phyloP scores from a whole-genome alignment of 176 grass and related monocot genomes.

The maize (Zea mays) region DNA sequence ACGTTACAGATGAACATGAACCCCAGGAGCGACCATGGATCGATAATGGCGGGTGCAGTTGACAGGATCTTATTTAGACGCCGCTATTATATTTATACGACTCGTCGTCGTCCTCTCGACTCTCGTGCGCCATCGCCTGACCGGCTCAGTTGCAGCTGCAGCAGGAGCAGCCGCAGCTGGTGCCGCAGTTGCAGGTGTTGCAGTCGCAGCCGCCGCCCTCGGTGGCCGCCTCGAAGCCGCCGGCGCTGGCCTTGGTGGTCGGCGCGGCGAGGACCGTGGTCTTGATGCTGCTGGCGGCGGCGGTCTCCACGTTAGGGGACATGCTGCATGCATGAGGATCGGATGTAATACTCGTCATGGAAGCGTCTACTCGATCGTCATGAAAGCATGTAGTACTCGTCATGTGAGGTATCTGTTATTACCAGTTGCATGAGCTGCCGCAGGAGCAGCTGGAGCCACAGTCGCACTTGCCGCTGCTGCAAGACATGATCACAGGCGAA shows the following conservation, averaged over 20 bases:
- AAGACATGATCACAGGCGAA: slow-evolving; percentile 40
- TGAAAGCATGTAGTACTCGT: too few relatives aligned
- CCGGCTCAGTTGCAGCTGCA: slow-evolving; percentile 63
- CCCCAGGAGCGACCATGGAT: background rate
- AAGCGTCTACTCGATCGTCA: too few relatives aligned
- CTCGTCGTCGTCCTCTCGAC: background rate
- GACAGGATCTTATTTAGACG: slow-evolving; percentile 45
- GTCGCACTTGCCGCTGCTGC: slow-evolving; percentile 80
- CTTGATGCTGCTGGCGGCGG: slow-evolving; percentile 32
- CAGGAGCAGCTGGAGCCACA: slow-evolving; percentile 76
- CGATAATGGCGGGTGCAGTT: background rate
- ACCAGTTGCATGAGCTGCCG: slow-evolving; percentile 62
- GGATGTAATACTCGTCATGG: background rate
- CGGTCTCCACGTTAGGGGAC: slow-evolving; percentile 63
- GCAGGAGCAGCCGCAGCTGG: slow-evolving; percentile 67
- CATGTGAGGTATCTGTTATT: too few relatives aligned
- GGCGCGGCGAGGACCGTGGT: slow-evolving; percentile 45
- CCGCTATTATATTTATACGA: background rate
- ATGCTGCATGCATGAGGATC: slow-evolving; percentile 28
- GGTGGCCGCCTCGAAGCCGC: slow-evolving; percentile 47
- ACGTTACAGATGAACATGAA: background rate
- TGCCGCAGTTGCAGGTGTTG: slow-evolving; percentile 72
- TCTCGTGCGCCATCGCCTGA: background rate
- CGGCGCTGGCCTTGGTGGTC: slow-evolving; percentile 51
- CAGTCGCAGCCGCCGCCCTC: slow-evolving; percentile 67